Conservation (phyloP, 495 filamentous ascomycete genomes). For the Aspergillus haitiensis region DNA sequence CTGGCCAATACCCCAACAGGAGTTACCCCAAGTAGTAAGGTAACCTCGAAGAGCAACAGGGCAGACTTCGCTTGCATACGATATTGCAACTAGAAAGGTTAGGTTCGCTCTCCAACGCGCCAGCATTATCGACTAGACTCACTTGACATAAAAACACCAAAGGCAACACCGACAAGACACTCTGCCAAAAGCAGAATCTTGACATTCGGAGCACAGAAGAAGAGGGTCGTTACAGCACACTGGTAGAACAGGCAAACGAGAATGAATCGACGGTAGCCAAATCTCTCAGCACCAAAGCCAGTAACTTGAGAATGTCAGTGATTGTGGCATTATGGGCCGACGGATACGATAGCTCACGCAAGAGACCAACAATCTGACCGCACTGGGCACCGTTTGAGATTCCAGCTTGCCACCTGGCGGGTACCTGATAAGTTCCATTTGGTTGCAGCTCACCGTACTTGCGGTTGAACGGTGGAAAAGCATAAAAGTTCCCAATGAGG, state of each 20-base stretch:
- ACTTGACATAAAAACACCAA: not conserved
- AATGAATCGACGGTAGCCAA: not conserved
- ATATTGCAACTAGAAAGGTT: slow-evolving; percentile 35
- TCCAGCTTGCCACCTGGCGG: not conserved
- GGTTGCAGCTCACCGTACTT: not conserved
- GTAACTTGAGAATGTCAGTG: not conserved
- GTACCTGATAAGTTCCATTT: not conserved
- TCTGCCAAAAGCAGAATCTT: not conserved
- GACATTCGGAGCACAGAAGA: not conserved
- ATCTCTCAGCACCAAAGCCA: not conserved
- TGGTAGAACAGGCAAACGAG: not conserved
- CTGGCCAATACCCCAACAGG: slow-evolving; percentile 81
- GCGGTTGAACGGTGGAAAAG: not conserved
- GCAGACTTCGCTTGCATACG: slow-evolving; percentile 77
- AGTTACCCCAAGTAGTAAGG: slow-evolving; percentile 76
- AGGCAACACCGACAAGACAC: not conserved
- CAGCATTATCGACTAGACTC: not conserved
- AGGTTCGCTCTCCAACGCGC: not conserved
- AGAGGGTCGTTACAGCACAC: not conserved
- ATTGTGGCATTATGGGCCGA: not conserved
- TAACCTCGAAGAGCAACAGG: slow-evolving; percentile 73
- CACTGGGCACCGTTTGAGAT: not conserved
- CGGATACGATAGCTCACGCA: not conserved
- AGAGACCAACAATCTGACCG: not conserved
- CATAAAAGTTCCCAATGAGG: not conserved